Evolutionary conservation across 257 asterid species (phyloP).

Genomic region (Coffea eugenioides): DNA sequence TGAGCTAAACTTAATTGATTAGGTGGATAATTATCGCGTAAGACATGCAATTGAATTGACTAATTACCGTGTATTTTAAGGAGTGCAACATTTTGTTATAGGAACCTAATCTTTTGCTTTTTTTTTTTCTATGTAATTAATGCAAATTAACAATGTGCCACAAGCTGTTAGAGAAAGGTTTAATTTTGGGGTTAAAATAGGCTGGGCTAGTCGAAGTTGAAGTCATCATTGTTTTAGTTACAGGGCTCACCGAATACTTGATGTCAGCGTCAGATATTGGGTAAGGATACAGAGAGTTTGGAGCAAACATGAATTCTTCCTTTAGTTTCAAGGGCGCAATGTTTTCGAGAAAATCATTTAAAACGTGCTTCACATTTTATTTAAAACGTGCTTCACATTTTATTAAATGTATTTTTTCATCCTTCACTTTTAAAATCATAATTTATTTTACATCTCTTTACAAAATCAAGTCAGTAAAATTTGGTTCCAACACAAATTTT

Average conservation of each 20-base stretch:
- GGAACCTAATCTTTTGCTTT: background rate
- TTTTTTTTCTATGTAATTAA: background rate
- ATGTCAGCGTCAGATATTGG: background rate
- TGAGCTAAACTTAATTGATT: background rate
- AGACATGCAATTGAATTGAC: background rate
- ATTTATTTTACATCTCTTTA: too few relatives aligned
- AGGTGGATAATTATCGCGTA: background rate
- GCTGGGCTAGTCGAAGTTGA: background rate
- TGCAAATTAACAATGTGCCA: background rate
- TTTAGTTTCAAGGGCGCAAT: too few relatives aligned
- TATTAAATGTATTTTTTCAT: too few relatives aligned
- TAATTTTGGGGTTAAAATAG: background rate
- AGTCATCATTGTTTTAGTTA: background rate
- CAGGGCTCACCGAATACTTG: background rate
- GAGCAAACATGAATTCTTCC: too few relatives aligned
- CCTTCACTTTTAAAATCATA: too few relatives aligned
- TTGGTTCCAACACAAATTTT: too few relatives aligned
- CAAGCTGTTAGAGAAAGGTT: background rate
- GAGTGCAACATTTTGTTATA: background rate
- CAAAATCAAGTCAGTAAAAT: too few relatives aligned
- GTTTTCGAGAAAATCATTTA: too few relatives aligned
- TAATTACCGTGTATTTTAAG: background rate
- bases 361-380: too few relatives aligned
- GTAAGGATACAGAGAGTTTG: background rate
- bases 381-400: too few relatives aligned